phyloP scores from a whole-genome alignment of 2,329 filamentous ascomycete genomes.

The Hymenoscyphus albidus region DNA sequence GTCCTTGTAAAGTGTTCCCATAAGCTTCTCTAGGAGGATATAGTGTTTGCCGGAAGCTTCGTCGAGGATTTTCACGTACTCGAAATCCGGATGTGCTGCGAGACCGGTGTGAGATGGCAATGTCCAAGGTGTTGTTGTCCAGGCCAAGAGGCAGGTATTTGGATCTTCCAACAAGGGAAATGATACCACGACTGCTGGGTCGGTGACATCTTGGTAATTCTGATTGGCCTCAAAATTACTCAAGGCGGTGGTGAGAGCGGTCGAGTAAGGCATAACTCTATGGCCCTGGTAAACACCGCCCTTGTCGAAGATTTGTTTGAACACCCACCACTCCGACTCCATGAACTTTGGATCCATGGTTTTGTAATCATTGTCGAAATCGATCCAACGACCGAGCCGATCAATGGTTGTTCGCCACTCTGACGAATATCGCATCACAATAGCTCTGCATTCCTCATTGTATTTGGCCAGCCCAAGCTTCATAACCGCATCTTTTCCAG shows the following conservation, averaged over 20 bases:
- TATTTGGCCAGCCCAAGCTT: constrained; percentile 84
- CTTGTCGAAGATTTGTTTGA: constrained; percentile 90
- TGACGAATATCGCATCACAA: constrained; percentile 84
- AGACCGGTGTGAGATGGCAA: constrained; percentile 76
- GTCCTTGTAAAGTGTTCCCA: constrained; percentile 86
- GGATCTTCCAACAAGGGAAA: constrained; percentile 80
- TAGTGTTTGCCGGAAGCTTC: constrained; percentile 79
- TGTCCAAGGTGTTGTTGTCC: constrained; percentile 90
- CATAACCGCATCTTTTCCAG: constrained; percentile 80
- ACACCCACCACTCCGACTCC: constrained; percentile 96
- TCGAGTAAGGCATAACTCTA: constrained; percentile 93
- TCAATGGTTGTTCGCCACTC: constrained; percentile 91
- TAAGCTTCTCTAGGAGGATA: constrained; percentile 75
- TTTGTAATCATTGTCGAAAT: constrained; percentile 98
- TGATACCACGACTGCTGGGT: constrained; percentile 82
- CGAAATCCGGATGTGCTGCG: constrained; percentile 75
- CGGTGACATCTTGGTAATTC: constrained; percentile 90
- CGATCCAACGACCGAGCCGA: constrained; percentile 88
- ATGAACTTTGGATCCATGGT: constrained; percentile 95
- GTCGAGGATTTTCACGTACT: constrained; percentile 84
- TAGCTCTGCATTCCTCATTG: constrained; percentile 85
- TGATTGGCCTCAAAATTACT: constrained; percentile 94
- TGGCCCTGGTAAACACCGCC: constrained; percentile 85
- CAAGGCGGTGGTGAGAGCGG: constrained; percentile 79
- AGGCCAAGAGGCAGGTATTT: constrained; percentile 72